Base-by-base conservation (phyloP, 345 rosid genomes). In the Camelina neglecta region DNA sequence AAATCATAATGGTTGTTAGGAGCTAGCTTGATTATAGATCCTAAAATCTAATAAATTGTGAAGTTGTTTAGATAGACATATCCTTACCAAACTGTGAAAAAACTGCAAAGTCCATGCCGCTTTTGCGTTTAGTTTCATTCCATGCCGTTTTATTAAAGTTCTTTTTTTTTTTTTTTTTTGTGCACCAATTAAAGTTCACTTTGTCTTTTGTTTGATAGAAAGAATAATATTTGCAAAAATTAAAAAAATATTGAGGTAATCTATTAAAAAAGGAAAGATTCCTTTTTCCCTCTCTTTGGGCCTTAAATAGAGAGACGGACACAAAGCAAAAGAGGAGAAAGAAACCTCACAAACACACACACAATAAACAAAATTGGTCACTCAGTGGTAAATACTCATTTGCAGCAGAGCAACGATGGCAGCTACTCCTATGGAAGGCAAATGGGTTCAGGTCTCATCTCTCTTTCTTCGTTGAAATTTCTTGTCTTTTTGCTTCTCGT, bases 361-460 rank as follows among this genome's bases (percentile, higher is more conserved):
- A 2, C 49, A 48, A 48, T 23, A 23, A 8, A 18, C 49, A 11
- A 11, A 29, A 33, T 51, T 72, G 38, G 75, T 71, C 20, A 39
- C 23, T 61, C 26, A 60, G 31, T 72, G 60, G 18, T 61, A 1
- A 60, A 1, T 49, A 29, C 31, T 29, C 4, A 29, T 29, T 11
- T 51, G 38, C 9, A 44, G 65, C 20, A 44, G 66, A 53, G 70
- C 64, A 67, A 10, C 53, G 20, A 75, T 67, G 72, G 73, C 79
- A 58, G 65, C 87, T 86, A 79, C 89, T 76, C 72, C 67, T 20
- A 64, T 67, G 49, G 65, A 77, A 79, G 92, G 90, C 68, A 86
- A 84, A 69, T 91, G 97, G 97, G 65, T 86, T 80, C 83, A 89
- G 97, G 94, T 88, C 47, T 15, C 11, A 13, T 66, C 44, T 69